A percentile compares a stretch with the other conserved stretches of the same genome.
phyloP scores from a whole-genome alignment of 495 filamentous ascomycete species.

The Aspergillus steynii region DNA sequence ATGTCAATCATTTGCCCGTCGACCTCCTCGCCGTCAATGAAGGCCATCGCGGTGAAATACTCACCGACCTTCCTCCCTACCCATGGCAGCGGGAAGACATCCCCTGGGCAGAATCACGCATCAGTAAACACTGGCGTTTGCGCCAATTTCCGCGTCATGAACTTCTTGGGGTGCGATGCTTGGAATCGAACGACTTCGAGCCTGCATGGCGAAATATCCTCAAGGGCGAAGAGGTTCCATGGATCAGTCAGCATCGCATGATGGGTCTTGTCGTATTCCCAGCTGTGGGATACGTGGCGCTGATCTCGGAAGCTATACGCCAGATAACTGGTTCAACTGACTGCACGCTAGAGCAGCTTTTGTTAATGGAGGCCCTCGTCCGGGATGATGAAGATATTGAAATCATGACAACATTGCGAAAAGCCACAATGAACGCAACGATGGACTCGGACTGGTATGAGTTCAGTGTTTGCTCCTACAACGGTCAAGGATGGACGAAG shows the following conservation, averaged over 20 bases:
- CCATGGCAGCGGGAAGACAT: slow-evolving; percentile 46
- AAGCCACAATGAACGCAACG: background rate
- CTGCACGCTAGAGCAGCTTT: slow-evolving; percentile 21
- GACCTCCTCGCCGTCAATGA: slow-evolving; percentile 21
- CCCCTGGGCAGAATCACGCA: slow-evolving; percentile 51
- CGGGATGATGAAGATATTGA: slow-evolving; percentile 13
- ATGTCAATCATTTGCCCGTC: slow-evolving; percentile 24
- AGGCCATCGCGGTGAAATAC: slow-evolving; percentile 24
- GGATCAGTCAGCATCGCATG: slow-evolving; percentile 50
- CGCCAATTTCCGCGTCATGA: slow-evolving; percentile 47
- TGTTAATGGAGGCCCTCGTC: slow-evolving; percentile 29
- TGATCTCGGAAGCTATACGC: slow-evolving; percentile 46
- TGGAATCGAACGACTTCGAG: slow-evolving; percentile 40
- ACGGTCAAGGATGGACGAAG: background rate
- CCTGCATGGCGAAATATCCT: slow-evolving; percentile 55
- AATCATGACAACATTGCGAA: slow-evolving; percentile 2
- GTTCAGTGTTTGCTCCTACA: background rate
- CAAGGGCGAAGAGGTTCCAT: slow-evolving; percentile 42
- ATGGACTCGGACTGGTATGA: slow-evolving; percentile 5
- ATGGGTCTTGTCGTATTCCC: slow-evolving; percentile 43
- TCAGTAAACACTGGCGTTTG: slow-evolving; percentile 44
- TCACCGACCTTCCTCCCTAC: slow-evolving; percentile 49
- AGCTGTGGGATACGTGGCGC: slow-evolving; percentile 46
- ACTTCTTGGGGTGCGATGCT: slow-evolving; percentile 42
- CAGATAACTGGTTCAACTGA: slow-evolving; percentile 34